phyloP scores from a whole-genome alignment of 176 grass and related monocot species.

The Ensete ventricosum region DNA sequence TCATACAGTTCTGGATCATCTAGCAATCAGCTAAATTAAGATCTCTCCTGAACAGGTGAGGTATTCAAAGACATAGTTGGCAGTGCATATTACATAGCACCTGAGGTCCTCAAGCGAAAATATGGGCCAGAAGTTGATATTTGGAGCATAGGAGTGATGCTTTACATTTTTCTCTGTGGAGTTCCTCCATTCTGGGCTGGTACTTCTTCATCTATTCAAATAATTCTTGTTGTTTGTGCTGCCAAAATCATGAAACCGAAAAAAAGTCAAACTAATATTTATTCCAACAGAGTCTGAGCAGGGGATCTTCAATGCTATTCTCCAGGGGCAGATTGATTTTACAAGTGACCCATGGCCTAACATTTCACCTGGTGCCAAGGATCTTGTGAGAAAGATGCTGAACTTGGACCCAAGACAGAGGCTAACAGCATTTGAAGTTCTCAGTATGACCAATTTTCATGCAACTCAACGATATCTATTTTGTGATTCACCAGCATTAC shows the following conservation, averaged over 20 bases:
- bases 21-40: too few species aligned
- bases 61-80: conserved; percentile 63
- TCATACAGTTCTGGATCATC: too few species aligned
- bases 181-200: conserved; percentile 78
- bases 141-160: conserved; percentile 79
- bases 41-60: conserved; percentile 26
- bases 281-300: conserved; percentile 40
- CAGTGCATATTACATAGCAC: conserved; percentile 78
- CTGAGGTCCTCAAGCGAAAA: conserved; percentile 64
- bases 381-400: conserved; percentile 65
- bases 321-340: conserved; percentile 47
- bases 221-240: neutral
- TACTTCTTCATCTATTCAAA: neutral
- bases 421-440: conserved; percentile 62
- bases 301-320: conserved; percentile 67
- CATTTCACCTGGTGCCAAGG: conserved; percentile 52
- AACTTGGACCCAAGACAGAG: conserved; percentile 59
- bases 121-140: conserved; percentile 67
- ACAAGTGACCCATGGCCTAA: conserved; percentile 55
- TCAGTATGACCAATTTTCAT: conserved; percentile 31
- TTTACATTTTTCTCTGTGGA: conserved; percentile 80
- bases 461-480: too few species aligned
- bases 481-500: too few species aligned
- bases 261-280: neutral
- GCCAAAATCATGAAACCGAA: neutral